Base-by-base conservation (phyloP, 1,284 basidiomycete genomes). In the Naganishia sp. region DNA sequence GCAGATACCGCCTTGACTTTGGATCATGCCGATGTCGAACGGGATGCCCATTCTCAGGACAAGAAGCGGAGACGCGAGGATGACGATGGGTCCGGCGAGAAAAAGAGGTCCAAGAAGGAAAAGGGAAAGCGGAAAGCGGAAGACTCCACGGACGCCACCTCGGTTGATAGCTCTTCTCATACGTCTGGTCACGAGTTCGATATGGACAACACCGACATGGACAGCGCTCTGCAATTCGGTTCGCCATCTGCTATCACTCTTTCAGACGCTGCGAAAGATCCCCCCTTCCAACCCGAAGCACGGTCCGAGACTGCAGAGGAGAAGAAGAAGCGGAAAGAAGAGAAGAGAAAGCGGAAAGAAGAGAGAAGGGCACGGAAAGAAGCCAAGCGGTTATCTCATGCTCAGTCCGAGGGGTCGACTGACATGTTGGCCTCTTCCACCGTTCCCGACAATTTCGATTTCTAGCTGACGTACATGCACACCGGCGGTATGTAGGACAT, bases 271-370 rank as follows among this genome's bases (percentile, higher is more conserved):
- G 53, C 53, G 10, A 21, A 28, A 33, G 39, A 55, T n/a, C 5
- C 36, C n/a, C 6, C 33, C 9, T 39, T 55, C 2, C 7, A 23
- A 25, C 23, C 28, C 18, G 28, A 15, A 33, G 31, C 21, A 23
- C 36, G 6, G 33, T 2, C 21, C 3, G 53, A 55, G 13, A 61
- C 48, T 6, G 59, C 49, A 61, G 59, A 50, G 36, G 59, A 61
- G 43, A 61, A 42, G 48, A 49, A 42, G 28, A 61, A 25, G 10
- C 59, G 28, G 23, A 50, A 50, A 28, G 59, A 61, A 49, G 59
- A 52, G 23, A 61, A 52, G 36, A 31, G 59, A 52, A 43, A 50
- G 36, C 52, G 49, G 50, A 60, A 60, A 23, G 57, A 60, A 60
- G 57, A 60, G 31, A 49, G 48, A 33, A 48, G 57, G 31, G 57